Percentiles rank a stretch among this genome's conserved stretches.
Evolutionary conservation across 78 protist species (phyloP).

Genomic region (Monosiga brevicollis): DNA sequence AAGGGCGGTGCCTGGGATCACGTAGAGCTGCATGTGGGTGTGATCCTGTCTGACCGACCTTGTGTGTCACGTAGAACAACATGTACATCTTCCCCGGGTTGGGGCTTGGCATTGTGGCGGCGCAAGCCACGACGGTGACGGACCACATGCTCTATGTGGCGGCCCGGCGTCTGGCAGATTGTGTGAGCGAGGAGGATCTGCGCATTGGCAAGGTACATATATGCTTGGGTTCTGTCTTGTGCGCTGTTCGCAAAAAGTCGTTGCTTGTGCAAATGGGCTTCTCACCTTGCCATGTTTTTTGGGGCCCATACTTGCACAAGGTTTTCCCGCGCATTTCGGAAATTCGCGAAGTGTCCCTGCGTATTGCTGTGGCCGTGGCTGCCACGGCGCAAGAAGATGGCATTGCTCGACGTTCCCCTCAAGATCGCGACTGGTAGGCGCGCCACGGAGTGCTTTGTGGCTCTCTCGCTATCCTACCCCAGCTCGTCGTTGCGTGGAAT

Average conservation of each 20-base stretch:
- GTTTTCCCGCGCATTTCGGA: slow-evolving; percentile 43
- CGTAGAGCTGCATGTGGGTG: not conserved
- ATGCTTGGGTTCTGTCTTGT: not conserved
- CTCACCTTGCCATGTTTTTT: no score
- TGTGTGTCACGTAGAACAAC: slow-evolving; percentile 14
- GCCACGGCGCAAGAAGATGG: slow-evolving; percentile 16
- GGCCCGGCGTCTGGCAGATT: slow-evolving; percentile 50
- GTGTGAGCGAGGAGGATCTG: slow-evolving; percentile 25
- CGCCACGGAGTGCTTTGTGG: no score
- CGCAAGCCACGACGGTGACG: slow-evolving; percentile 50
- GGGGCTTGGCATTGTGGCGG: slow-evolving; percentile 66
- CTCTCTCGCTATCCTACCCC: no score
- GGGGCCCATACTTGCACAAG: no score
- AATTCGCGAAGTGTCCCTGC: slow-evolving; percentile 46
- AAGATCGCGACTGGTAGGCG: not conserved
- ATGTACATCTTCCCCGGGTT: slow-evolving; percentile 88
- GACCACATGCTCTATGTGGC: slow-evolving; percentile 65
- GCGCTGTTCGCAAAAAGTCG: not conserved
- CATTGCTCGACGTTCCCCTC: not conserved
- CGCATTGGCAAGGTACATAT: not conserved
- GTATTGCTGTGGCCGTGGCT: slow-evolving; percentile 58
- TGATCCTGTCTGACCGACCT: not conserved
- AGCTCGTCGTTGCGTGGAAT: no score
- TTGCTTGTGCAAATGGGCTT: slow-evolving; percentile 14
- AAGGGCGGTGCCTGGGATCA: not conserved